These are phyloP conservation scores for Fonsecaea pedrosoi DNA, from an alignment of 2,329 filamentous ascomycete species.

Conservation along the genomic window DNA sequence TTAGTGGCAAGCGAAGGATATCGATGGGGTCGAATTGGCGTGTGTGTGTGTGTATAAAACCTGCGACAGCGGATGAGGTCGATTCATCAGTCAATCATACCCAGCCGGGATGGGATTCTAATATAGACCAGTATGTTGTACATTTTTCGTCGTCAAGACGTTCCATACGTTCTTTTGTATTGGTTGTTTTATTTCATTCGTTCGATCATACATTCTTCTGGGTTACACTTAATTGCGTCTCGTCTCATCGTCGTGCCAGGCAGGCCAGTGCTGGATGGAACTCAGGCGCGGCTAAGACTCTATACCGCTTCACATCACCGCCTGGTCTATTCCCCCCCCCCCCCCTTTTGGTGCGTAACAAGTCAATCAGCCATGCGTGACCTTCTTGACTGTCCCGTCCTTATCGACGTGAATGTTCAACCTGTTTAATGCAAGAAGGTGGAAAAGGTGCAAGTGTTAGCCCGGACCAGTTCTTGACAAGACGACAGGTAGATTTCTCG, in stretches of 20 bases:
- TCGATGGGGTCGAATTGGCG: background rate
- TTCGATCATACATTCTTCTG: background rate
- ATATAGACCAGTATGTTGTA: background rate
- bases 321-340: background rate
- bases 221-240: background rate
- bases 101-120: background rate
- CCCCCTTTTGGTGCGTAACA: background rate
- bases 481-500: no score
- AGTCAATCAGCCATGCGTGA: conserved; percentile 42
- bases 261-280: no score
- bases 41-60: background rate
- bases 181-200: background rate
- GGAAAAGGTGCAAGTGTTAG: background rate
- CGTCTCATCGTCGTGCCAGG: background rate
- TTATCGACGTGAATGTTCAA: conserved; percentile 55
- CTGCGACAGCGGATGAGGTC: conserved; percentile 5
- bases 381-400: conserved; percentile 52
- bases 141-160: background rate
- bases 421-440: conserved; percentile 38
- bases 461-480: background rate
- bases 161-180: background rate
- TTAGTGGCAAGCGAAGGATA: background rate
- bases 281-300: background rate
- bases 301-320: background rate
- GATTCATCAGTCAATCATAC: conserved; percentile 2